These are phyloP conservation scores for Pyrenochaeta sp. DNA, from an alignment of 2,329 filamentous ascomycete species.

Conservation along the genomic window DNA sequence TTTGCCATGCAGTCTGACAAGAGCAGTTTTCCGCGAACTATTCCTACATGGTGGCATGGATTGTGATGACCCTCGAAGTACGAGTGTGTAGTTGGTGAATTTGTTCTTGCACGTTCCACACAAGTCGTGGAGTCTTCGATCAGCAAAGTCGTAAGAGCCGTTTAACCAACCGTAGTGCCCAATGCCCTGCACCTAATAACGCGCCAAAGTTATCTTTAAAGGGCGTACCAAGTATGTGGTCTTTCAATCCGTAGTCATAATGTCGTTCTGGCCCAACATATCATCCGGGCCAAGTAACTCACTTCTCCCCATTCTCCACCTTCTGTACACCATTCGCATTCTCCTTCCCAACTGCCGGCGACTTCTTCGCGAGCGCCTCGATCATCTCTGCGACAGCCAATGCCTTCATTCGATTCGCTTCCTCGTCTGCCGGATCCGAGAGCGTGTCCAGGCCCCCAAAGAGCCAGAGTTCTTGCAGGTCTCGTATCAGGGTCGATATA, in stretches of 20 bases:
- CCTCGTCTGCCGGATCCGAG: constrained; percentile 38
- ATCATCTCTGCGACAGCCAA: constrained; percentile 32
- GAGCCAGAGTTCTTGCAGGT: constrained; percentile 72
- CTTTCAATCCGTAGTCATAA: neutral
- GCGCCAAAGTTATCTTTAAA: neutral
- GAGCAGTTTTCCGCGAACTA: neutral
- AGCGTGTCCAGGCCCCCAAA: constrained; percentile 71
- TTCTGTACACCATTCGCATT: neutral
- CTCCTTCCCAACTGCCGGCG: constrained; percentile 7
- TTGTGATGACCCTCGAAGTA: neutral
- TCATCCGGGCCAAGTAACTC: neutral
- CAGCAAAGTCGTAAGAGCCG: neutral
- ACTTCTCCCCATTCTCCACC: constrained; percentile 6
- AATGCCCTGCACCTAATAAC: neutral
- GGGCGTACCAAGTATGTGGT: no score
- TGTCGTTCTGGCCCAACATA: neutral
- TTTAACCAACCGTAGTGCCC: neutral
- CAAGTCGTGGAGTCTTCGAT: neutral
- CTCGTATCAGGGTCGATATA: constrained; percentile 66
- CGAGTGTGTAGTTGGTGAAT: neutral
- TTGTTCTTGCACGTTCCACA: neutral
- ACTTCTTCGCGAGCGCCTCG: constrained; percentile 30
- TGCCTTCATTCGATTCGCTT: constrained; percentile 26
- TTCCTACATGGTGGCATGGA: neutral
- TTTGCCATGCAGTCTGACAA: neutral